Evolutionary conservation across 306 rosid species (phyloP), one percentile per base, ranked within the genome.

Genomic region (Gynostemma pentaphyllum): DNA sequence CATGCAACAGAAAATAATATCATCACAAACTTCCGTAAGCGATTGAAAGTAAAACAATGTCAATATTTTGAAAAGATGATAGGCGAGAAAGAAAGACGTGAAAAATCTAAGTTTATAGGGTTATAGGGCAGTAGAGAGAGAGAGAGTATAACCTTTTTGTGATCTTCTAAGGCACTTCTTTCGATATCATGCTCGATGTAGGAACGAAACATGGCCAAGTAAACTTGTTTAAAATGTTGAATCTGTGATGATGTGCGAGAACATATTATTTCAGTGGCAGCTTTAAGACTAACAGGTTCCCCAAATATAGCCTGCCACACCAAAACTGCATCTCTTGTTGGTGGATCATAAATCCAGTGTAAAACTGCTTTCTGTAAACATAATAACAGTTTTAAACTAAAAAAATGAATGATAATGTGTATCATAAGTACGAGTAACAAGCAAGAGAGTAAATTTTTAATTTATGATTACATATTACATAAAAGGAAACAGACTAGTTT

Each of bases 321-420:
- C 36, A 83, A 64, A 0, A 68, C 27, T 3, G 90, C 95, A 63
- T 90, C 97, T 1, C 95, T 80, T n/a, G 77, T 81, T 0, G 85
- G 83, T 16, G 95, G 90, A 74, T 87, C 95, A 56, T 85, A 76
- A 69, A 90, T 72, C 97, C 97, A 90, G 28, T 85, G 88, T 40
- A 83, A 49, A 55, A 90, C 66, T 10, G 94, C 94, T 61, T 45
- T 81, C 95, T 89, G 78, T 10, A 67, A 68, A 45, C 8, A 41
- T 37, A 57, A 47, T 5, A 13, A 56, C 10, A 50, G 37, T 34
- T 22, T 10, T 21, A 2, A 44, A 63, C 15, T 70, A 16, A 49
- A 49, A 49, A 49, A 0, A 1, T 14, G 3, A 2, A 29, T 19
- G 22, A 54, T 54, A 8, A 53, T n/a, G n/a, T n/a, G n/a, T 11